Evolutionary conservation across 768 basidiomycete species (phyloP).

Genomic region (Mycena capillaripes): DNA sequence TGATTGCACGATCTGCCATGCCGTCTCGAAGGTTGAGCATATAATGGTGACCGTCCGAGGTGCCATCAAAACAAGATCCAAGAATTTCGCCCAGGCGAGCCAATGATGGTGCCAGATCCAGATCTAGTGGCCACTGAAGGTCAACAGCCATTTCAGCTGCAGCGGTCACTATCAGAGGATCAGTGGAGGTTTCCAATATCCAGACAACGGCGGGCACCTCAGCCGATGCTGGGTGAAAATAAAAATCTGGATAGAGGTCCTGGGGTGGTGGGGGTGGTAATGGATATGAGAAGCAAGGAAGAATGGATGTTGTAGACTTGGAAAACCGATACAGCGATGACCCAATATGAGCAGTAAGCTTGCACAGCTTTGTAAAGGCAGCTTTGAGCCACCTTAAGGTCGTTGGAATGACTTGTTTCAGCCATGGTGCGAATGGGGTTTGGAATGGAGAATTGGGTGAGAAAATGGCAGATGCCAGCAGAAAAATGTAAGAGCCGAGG

Average conservation of each 20-base stretch:
- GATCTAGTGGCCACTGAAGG: not conserved
- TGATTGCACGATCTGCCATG: not conserved
- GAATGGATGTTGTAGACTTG: not conserved
- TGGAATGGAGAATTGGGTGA: not conserved
- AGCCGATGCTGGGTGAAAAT: not conserved
- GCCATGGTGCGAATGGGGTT: not conserved
- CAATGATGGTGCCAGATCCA: not conserved
- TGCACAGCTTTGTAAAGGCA: not conserved
- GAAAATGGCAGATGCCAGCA: not conserved
- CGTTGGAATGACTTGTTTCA: not conserved
- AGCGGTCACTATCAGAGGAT: not conserved
- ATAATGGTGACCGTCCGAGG: not conserved
- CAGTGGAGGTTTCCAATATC: not conserved
- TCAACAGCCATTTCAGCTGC: not conserved
- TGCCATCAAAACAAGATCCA: not conserved
- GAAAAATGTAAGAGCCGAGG: not conserved
- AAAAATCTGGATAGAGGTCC: not conserved
- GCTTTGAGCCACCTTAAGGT: not conserved
- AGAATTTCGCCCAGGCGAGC: not conserved
- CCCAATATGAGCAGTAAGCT: too few relatives aligned
- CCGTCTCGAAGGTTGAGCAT: not conserved
- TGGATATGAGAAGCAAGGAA: not conserved
- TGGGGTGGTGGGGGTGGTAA: too few relatives aligned
- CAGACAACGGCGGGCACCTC: not conserved
- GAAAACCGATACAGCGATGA: not conserved